Conservation (phyloP, 208 protist genomes). For the Leptomonas seymouri region DNA sequence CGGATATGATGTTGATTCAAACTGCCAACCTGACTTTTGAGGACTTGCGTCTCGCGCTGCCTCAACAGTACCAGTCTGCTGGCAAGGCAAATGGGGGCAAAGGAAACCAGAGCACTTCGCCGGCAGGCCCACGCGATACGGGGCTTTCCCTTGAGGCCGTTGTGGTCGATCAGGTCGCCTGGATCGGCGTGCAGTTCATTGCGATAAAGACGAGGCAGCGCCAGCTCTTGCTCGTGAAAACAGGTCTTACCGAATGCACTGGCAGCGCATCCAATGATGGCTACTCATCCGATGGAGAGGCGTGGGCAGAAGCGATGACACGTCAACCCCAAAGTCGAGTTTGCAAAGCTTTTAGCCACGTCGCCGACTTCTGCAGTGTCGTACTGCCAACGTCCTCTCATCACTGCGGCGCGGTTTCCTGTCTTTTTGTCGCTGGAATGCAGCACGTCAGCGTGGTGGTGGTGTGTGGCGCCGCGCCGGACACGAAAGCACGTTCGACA, state of each 20-base stretch:
- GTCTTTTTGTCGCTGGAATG: constrained; percentile 20
- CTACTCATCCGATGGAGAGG: neutral
- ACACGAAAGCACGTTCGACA: neutral
- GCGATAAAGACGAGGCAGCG: constrained; percentile 26
- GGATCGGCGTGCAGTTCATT: constrained; percentile 17
- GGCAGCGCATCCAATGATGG: neutral
- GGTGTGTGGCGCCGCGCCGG: neutral
- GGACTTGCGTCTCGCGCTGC: constrained; percentile 1
- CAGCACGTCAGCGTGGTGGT: constrained; percentile 18
- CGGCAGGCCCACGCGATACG: no score
- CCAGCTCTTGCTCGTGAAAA: constrained; percentile 20
- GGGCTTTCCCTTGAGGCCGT: neutral
- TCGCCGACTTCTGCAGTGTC: constrained; percentile 21
- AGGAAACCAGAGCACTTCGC: neutral
- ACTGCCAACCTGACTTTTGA: constrained; percentile 1
- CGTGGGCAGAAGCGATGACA: neutral
- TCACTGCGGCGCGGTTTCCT: neutral
- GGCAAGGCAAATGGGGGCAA: no score
- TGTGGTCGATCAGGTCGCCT: constrained; percentile 12
- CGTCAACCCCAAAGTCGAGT: neutral
- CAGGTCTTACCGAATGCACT: constrained; percentile 3
- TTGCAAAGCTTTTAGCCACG: constrained; percentile 3
- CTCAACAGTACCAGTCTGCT: neutral
- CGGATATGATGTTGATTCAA: constrained; percentile 36
- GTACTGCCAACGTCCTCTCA: neutral